phyloP scores from a whole-genome alignment of 345 rosid species.

The Isatis tinctoria region DNA sequence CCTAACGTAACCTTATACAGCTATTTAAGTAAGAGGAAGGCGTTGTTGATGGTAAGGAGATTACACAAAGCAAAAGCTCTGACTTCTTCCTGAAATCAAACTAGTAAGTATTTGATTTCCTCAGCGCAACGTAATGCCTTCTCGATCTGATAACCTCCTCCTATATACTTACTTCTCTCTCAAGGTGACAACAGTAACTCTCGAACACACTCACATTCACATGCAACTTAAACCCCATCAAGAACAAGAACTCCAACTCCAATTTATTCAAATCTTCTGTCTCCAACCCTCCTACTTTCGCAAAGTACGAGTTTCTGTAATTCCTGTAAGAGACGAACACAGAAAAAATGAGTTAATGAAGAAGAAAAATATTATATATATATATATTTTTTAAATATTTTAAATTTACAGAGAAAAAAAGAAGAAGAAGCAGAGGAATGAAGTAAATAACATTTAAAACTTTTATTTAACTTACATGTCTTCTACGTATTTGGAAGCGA shows the following conservation, averaged over 20 bases:
- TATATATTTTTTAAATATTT: too few relatives aligned
- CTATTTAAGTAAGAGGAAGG: too few relatives aligned
- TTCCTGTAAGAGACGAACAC: constrained; percentile 43
- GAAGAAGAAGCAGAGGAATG: neutral
- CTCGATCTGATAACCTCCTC: constrained; percentile 90
- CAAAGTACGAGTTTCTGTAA: constrained; percentile 74
- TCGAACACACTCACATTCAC: constrained; percentile 89
- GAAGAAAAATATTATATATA: too few relatives aligned
- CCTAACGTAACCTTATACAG: too few relatives aligned
- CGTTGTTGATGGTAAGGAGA: too few relatives aligned
- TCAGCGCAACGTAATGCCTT: constrained; percentile 75
- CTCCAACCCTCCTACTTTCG: constrained; percentile 75
- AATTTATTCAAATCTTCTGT: constrained; percentile 63
- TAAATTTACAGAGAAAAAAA: neutral
- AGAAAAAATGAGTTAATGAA: neutral
- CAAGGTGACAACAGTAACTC: constrained; percentile 84
- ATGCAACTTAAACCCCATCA: constrained; percentile 85
- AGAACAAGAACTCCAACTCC: constrained; percentile 78
- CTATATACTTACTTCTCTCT: constrained; percentile 84
- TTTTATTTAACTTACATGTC: constrained; percentile 57
- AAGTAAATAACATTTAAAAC: neutral
- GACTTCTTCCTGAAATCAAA: constrained; percentile 5
- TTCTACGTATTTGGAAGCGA: constrained; percentile 87
- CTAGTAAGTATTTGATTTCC: constrained; percentile 74
- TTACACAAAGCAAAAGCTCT: constrained; percentile 4